These are phyloP conservation scores for Beta macrorhiza DNA, from an alignment of 179 eudicot genomes.

Conservation along the genomic window DNA sequence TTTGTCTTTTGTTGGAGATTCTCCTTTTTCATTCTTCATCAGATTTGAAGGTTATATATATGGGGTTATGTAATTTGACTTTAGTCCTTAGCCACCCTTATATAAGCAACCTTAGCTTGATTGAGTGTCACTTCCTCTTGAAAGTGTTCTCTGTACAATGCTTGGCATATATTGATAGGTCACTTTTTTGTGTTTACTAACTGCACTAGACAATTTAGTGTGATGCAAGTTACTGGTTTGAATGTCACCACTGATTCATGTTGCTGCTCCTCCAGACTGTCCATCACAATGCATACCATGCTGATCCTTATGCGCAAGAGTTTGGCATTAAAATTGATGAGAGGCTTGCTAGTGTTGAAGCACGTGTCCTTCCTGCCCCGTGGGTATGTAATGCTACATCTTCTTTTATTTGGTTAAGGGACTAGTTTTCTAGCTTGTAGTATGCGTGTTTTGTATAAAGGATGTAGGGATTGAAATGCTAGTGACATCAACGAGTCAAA, in stretches of 20 bases:
- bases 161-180: background rate
- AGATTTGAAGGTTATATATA: background rate
- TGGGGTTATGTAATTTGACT: background rate
- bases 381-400: conserved; percentile 51
- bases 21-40: background rate
- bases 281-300: conserved; percentile 67
- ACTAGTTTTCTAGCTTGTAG: background rate
- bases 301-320: conserved; percentile 83
- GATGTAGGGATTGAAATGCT: background rate
- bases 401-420: background rate
- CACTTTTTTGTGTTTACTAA: background rate
- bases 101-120: background rate
- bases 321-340: conserved; percentile 87
- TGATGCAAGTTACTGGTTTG: background rate
- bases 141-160: background rate
- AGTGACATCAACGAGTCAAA: background rate
- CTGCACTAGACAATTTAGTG: background rate
- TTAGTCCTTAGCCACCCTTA: background rate
- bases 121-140: background rate
- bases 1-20: background rate
- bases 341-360: conserved; percentile 75
- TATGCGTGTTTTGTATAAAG: background rate
- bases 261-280: conserved; percentile 57
- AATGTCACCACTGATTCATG: conserved; percentile 1
- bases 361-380: conserved; percentile 88